phyloP scores from a whole-genome alignment of 2,329 filamentous ascomycete species.

The Raffaelea deltoideospora region DNA sequence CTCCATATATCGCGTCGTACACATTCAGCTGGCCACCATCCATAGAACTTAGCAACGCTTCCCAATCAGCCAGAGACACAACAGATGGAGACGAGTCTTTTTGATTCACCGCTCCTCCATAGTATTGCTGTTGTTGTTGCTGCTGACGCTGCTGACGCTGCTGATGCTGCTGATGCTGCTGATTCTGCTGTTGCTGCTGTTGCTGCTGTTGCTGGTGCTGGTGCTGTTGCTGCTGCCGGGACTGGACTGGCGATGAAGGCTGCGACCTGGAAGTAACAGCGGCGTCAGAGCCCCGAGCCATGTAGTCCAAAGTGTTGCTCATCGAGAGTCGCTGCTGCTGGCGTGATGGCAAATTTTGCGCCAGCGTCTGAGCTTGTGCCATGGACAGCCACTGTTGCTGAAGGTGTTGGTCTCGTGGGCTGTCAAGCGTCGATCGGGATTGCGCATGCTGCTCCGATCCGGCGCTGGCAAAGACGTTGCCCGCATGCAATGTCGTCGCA shows the following conservation, averaged over 20 bases:
- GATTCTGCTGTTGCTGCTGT: no score
- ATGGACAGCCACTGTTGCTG: conserved; percentile 33
- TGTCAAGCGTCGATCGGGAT: conserved; percentile 33
- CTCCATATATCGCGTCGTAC: conserved; percentile 71
- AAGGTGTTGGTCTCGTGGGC: conserved; percentile 21
- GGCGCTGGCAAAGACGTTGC: conserved; percentile 17
- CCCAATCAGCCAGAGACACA: conserved; percentile 61
- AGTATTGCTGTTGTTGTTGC: conserved; percentile 17
- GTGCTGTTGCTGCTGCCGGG: conserved; percentile 22
- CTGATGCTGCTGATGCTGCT: conserved; percentile 8
- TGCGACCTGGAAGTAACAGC: conserved; percentile 21
- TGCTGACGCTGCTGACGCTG: no score
- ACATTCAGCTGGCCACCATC: conserved; percentile 70
- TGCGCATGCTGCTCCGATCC: conserved; percentile 16
- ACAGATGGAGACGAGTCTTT: conserved; percentile 18
- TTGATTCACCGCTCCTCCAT: conserved; percentile 18
- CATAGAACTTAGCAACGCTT: conserved; percentile 63
- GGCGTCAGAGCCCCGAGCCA: conserved; percentile 19
- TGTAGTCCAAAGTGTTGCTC: conserved; percentile 41
- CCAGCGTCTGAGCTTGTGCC: no score
- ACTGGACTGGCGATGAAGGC: conserved; percentile 31
- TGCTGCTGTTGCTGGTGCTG: conserved; percentile 15
- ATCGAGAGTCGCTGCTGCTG: conserved; percentile 34
- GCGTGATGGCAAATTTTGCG: no score
- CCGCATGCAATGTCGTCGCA: conserved; percentile 14